These are phyloP conservation scores for Yamadazyma sp. DNA, from an alignment of 1,139 yeast genomes.

Conservation along the genomic window DNA sequence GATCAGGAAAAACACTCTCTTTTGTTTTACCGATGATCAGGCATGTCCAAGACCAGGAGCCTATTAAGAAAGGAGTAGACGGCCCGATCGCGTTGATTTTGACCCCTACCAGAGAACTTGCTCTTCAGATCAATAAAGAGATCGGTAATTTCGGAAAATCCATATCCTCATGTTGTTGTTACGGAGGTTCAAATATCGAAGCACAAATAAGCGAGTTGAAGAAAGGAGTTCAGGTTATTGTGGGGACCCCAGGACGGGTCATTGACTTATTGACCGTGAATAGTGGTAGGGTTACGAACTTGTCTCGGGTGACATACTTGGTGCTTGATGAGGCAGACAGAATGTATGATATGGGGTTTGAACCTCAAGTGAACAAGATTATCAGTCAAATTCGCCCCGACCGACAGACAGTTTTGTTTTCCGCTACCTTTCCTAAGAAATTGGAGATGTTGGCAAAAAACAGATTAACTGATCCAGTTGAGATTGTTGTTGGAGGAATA, in stretches of 20 bases:
- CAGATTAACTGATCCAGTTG: constrained; percentile 62
- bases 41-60: constrained; percentile 74
- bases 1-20: constrained; percentile 93
- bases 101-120: constrained; percentile 93
- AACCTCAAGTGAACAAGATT: constrained; percentile 89
- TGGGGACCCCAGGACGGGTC: constrained; percentile 95
- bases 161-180: constrained; percentile 69
- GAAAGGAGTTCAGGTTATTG: constrained; percentile 76
- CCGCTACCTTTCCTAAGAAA: constrained; percentile 89
- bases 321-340: constrained; percentile 97
- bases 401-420: constrained; percentile 86
- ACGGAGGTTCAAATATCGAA: constrained; percentile 91
- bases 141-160: constrained; percentile 57
- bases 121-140: constrained; percentile 78
- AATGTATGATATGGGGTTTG: constrained; percentile 97
- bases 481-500: constrained; percentile 78
- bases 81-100: constrained; percentile 83
- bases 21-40: constrained; percentile 82
- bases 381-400: constrained; percentile 80
- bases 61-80: constrained; percentile 44
- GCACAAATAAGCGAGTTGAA: constrained; percentile 79
- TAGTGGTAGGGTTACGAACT: constrained; percentile 71
- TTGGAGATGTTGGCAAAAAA: constrained; percentile 74
- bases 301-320: constrained; percentile 88
- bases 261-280: constrained; percentile 88